phyloP scores from a whole-genome alignment of 164 flowering plant species.

The Litsea cubeba region DNA sequence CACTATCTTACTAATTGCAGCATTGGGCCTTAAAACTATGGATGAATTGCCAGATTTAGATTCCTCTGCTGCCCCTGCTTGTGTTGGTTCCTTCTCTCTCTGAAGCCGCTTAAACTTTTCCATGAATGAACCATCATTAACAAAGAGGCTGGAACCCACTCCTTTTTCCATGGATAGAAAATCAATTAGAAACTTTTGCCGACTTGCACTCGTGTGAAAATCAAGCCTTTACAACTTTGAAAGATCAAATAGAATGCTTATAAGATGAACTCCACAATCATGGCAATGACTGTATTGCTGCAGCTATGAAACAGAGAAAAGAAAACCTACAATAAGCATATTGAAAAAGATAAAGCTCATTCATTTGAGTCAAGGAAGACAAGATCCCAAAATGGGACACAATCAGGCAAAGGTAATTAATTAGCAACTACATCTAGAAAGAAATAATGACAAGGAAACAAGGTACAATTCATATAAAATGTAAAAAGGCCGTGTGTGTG shows the following conservation, averaged over 20 bases:
- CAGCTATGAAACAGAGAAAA: neutral
- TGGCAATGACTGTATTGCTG: neutral
- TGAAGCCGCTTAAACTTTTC: constrained; percentile 90
- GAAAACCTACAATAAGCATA: neutral
- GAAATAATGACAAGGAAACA: no score
- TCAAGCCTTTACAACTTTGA: neutral
- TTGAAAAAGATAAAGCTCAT: neutral
- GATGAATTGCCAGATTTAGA: constrained; percentile 25
- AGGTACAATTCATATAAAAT: no score
- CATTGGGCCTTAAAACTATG: constrained; percentile 28
- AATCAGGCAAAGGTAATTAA: neutral
- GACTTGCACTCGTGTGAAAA: neutral
- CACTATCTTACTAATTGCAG: constrained; percentile 24
- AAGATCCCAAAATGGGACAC: no score
- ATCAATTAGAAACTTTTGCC: neutral
- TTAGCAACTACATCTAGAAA: neutral
- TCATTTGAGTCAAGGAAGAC: neutral
- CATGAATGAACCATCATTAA: constrained; percentile 95
- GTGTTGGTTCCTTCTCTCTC: constrained; percentile 44
- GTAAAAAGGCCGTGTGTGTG: no score
- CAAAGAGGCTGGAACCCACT: constrained; percentile 57
- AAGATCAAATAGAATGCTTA: neutral
- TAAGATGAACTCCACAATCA: no score
- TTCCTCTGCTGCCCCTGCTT: constrained; percentile 20
- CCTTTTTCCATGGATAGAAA: constrained; percentile 53